Evolutionary conservation across 2,329 filamentous ascomycete genomes (phyloP).

Genomic region (Talaromyces sp.): DNA sequence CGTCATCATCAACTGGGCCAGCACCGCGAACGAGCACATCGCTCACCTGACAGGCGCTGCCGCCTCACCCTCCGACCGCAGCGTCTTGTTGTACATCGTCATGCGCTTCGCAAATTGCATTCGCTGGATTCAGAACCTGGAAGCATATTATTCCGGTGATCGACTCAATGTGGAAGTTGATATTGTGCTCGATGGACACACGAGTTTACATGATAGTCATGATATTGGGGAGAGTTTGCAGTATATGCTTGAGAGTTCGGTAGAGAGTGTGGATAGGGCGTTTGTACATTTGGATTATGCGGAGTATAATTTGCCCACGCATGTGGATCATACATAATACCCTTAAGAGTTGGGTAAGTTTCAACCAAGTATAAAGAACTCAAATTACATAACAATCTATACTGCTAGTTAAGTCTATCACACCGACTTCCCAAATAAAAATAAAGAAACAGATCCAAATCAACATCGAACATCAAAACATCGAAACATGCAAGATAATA

Average conservation of each 20-base stretch:
- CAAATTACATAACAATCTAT: neutral
- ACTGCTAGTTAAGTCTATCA: neutral
- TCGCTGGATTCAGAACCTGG: slow-evolving; percentile 60
- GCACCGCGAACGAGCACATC: slow-evolving; percentile 61
- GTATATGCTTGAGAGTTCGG: slow-evolving; percentile 56
- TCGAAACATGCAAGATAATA: neutral
- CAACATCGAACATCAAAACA: neutral
- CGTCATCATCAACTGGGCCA: slow-evolving; percentile 60
- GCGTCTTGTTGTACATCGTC: slow-evolving; percentile 81
- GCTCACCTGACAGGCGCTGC: slow-evolving; percentile 61
- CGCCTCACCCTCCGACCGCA: slow-evolving; percentile 62
- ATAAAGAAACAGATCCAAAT: no score
- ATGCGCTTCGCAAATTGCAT: slow-evolving; percentile 92
- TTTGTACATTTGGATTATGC: slow-evolving; percentile 53
- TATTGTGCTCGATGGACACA: slow-evolving; percentile 57
- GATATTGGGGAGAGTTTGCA: slow-evolving; percentile 60
- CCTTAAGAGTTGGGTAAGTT: no score
- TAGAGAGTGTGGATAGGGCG: slow-evolving; percentile 42
- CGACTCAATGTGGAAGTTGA: slow-evolving; percentile 63
- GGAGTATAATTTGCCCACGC: slow-evolving; percentile 43
- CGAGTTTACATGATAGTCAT: slow-evolving; percentile 56
- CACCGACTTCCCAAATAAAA: neutral
- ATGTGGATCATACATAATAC: slow-evolving; percentile 22
- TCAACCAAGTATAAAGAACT: no score
- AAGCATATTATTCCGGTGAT: slow-evolving; percentile 62